phyloP scores from a whole-genome alignment of 805 yeast genomes.

The Saturnispora bothae region DNA sequence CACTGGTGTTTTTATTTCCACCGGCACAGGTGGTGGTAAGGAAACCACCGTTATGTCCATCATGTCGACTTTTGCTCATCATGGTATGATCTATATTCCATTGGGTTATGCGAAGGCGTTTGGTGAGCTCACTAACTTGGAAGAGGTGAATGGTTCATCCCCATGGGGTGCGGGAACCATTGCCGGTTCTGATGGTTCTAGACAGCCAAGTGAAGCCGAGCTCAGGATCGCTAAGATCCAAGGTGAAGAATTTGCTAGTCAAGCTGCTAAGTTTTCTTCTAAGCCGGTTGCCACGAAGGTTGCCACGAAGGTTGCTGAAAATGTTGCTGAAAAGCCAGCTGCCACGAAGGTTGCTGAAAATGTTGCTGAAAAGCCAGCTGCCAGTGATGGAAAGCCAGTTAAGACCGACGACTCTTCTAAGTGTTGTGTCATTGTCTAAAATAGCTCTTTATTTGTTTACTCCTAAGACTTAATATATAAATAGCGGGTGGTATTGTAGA shows the following conservation, averaged over 20 bases:
- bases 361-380: neutral
- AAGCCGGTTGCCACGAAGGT: neutral
- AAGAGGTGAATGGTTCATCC: slow-evolving; percentile 68
- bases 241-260: slow-evolving; percentile 53
- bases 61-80: slow-evolving; percentile 60
- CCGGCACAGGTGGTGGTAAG: slow-evolving; percentile 81
- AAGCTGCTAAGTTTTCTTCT: slow-evolving; percentile 24
- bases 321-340: neutral
- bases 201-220: slow-evolving; percentile 56
- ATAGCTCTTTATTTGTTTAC: neutral
- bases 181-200: slow-evolving; percentile 71
- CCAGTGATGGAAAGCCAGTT: too few species aligned
- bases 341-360: neutral
- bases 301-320: slow-evolving; percentile 1
- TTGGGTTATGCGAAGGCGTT: slow-evolving; percentile 57
- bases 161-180: slow-evolving; percentile 82
- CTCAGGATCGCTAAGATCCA: slow-evolving; percentile 52
- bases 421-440: slow-evolving; percentile 8
- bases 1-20: slow-evolving; percentile 61
- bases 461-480: too few species aligned
- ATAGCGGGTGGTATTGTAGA: too few species aligned
- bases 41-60: slow-evolving; percentile 60
- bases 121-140: slow-evolving; percentile 41
- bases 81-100: slow-evolving; percentile 73
- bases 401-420: slow-evolving; percentile 2